Base-by-base conservation (phyloP, 768 basidiomycete genomes). In the Rhizopogon vulgaris region DNA sequence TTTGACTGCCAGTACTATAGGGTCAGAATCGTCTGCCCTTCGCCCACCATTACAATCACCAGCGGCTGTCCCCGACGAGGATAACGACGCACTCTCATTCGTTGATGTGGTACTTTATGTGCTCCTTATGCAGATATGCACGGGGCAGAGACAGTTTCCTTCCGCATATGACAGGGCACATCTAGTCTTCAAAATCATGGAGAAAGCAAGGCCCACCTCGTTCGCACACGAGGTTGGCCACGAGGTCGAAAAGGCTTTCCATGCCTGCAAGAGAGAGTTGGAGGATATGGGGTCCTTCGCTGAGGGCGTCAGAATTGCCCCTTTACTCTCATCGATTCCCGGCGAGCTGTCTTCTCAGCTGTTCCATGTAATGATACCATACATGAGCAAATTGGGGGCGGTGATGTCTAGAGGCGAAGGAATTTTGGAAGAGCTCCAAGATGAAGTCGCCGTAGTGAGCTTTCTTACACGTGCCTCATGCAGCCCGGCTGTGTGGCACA, bases 351-450 rank as follows among this genome's bases (percentile, higher is more conserved):
- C 38, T 64, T 54, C 42, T 51, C 60, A 11, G 59, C 64, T n/a
- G 6, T 48, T 24, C 56, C 61, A 28, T 71, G 70, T 55, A 60
- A 63, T 45, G 49, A 40, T 49, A 70, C 50, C 56, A 57, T n/a
- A 14, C 70, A 17, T 70, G 43, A 14, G 30, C 30, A 22, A 12
- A 34, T 14, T 32, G 12, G 43, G 43, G 12, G 43, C 43, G 6
- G 43, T 34, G 43, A 46, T 46, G 43, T 32, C 43, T 8, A 25
- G 30, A 15, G 18, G 30, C 18, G 14, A 46, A 32, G 18, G 30
- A 0, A 22, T 46, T 15, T 22, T 46, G 30, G 43, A 46, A 46
- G 43, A 46, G 43, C 30, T 46, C 14, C 43, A 46, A 32, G 30
- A 46, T 22, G 30, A 46, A 15, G 43, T 46, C 18, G 3, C 30